Conservation (phyloP, 495 filamentous ascomycete genomes). For the Aspergillus taichungensis region DNA sequence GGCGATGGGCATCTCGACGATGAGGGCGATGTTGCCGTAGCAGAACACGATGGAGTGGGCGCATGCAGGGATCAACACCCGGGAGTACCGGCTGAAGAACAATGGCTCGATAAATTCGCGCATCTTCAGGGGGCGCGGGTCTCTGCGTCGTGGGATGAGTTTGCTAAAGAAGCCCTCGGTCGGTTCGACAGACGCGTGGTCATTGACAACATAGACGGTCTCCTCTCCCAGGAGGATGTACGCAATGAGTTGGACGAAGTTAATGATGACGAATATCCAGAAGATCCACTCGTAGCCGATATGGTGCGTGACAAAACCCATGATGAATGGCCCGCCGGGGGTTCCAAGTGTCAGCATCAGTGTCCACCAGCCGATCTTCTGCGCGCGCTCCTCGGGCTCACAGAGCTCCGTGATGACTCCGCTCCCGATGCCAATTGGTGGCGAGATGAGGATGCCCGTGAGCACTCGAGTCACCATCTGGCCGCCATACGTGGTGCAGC, state of each 20-base stretch:
- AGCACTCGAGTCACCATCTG: constrained; percentile 23
- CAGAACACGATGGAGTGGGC: constrained; percentile 24
- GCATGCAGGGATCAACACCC: constrained; percentile 17
- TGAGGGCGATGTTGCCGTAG: constrained; percentile 22
- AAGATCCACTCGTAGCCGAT: constrained; percentile 25
- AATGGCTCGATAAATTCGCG: constrained; percentile 18
- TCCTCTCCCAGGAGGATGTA: constrained; percentile 21
- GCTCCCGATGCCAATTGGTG: constrained; percentile 26
- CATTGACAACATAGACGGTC: constrained; percentile 15
- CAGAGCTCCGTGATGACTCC: constrained; percentile 23
- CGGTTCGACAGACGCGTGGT: neutral
- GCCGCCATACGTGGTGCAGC: constrained; percentile 19
- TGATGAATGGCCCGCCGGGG: constrained; percentile 22
- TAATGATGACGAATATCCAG: constrained; percentile 29
- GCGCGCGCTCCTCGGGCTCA: constrained; percentile 18
- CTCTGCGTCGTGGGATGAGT: constrained; percentile 15
- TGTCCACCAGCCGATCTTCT: constrained; percentile 26
- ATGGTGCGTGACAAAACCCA: constrained; percentile 26
- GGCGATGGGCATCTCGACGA: constrained; percentile 25
- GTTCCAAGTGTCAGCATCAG: constrained; percentile 25
- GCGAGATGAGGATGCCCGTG: constrained; percentile 23
- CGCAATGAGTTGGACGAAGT: constrained; percentile 18
- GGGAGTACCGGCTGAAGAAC: constrained; percentile 9
- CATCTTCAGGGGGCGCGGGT: constrained; percentile 4
- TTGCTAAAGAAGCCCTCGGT: constrained; percentile 5